Evolutionary conservation across 768 basidiomycete genomes (phyloP).

Genomic region (Strobilomyces dryophilus): DNA sequence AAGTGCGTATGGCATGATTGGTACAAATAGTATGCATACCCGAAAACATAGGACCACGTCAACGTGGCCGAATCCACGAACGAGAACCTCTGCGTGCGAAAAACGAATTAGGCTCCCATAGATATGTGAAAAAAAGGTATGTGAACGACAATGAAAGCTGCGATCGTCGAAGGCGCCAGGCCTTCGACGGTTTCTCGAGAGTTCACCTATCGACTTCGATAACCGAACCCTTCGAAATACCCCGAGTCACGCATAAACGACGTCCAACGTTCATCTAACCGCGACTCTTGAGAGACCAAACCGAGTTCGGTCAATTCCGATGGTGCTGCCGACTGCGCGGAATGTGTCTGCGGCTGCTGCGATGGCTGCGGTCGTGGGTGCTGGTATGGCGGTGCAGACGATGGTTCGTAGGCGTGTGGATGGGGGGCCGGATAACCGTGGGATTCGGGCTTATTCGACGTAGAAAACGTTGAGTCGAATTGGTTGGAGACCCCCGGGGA

Average conservation of each 20-base stretch:
- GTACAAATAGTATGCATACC: background rate
- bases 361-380: constrained; percentile 2
- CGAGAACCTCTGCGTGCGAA: background rate
- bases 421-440: constrained; percentile 14
- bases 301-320: constrained; percentile 57
- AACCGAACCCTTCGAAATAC: constrained; percentile 35
- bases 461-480: constrained; percentile 10
- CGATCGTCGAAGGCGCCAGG: background rate
- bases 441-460: constrained; percentile 4
- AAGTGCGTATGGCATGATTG: background rate
- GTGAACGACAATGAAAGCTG: background rate
- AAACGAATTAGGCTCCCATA: background rate
- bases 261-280: constrained; percentile 56
- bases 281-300: constrained; percentile 51
- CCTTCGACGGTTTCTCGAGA: background rate
- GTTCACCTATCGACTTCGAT: constrained; percentile 18
- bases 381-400: constrained; percentile 6
- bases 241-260: constrained; percentile 60
- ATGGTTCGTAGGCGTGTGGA: constrained; percentile 15
- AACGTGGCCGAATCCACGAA: background rate
- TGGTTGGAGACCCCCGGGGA: constrained; percentile 1
- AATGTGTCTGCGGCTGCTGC: constrained; percentile 3
- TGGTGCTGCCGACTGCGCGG: constrained; percentile 16
- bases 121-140: background rate
- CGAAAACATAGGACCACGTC: background rate